These are phyloP conservation scores for Neopestalotiopsis sp. DNA, from an alignment of 2,329 filamentous ascomycete species.

Conservation along the genomic window DNA sequence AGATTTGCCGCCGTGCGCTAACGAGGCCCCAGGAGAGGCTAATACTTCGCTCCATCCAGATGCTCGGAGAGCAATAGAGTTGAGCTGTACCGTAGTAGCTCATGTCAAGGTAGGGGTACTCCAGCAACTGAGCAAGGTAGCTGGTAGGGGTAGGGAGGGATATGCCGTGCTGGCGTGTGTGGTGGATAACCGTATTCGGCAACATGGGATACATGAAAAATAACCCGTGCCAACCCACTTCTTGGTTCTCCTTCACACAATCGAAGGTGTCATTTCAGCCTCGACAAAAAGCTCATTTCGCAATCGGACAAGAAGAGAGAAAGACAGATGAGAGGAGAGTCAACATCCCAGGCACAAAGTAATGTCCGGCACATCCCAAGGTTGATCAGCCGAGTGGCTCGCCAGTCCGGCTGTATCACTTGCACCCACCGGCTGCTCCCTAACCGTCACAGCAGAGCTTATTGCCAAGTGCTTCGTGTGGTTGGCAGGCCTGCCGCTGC, in stretches of 20 bases:
- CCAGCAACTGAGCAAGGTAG: neutral
- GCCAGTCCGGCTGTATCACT: conserved; percentile 16
- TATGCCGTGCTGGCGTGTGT: conserved; percentile 1
- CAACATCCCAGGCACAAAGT: neutral
- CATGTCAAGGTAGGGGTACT: neutral
- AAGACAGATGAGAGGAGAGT: neutral
- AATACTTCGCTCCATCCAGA: conserved; percentile 13
- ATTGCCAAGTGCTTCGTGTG: neutral
- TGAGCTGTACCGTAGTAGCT: neutral
- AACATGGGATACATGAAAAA: neutral
- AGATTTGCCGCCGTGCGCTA: conserved; percentile 14
- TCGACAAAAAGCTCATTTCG: neutral
- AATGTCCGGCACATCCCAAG: neutral
- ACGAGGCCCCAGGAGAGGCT: conserved; percentile 11
- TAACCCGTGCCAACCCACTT: neutral
- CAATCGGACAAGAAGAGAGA: neutral
- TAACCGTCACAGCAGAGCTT: conserved; percentile 5
- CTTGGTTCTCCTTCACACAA: neutral
- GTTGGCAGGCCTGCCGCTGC: conserved; percentile 2
- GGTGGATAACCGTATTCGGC: neutral
- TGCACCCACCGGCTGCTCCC: neutral
- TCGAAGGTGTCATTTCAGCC: neutral
- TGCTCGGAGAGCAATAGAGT: conserved; percentile 13
- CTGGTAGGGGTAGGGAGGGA: neutral
- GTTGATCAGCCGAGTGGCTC: conserved; percentile 19